Conservation (phyloP, 805 yeast species). For the Myxozyma geophila region DNA sequence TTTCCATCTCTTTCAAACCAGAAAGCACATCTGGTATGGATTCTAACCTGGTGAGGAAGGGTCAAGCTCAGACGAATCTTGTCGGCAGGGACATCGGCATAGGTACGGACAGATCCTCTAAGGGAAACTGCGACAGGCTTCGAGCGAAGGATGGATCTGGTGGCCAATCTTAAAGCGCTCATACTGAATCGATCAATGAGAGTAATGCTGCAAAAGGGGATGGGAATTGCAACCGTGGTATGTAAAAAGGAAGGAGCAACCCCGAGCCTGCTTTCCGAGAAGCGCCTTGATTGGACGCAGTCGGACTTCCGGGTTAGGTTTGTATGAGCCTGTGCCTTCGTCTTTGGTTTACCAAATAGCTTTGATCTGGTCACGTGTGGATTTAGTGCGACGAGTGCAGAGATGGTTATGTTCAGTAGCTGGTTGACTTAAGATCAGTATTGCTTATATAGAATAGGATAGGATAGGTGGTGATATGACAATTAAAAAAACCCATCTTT, state of each 20-base stretch:
- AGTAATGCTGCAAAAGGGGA: not conserved
- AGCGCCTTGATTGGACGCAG: constrained; percentile 20
- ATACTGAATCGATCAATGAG: constrained; percentile 12
- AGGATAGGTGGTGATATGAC: no score
- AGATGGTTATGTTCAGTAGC: no score
- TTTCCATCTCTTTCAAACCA: not conserved
- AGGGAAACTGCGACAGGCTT: constrained; percentile 18
- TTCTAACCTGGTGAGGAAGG: constrained; percentile 74
- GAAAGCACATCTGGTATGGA: not conserved
- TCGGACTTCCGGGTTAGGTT: constrained; percentile 1
- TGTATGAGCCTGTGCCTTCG: not conserved
- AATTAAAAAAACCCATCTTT: no score
- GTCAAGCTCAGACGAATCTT: constrained; percentile 86
- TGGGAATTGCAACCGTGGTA: not conserved
- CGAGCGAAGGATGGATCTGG: constrained; percentile 29
- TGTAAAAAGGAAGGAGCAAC: constrained; percentile 1
- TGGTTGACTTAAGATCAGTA: not conserved
- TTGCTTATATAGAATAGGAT: not conserved
- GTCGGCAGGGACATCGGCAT: constrained; percentile 85
- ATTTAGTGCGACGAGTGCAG: no score
- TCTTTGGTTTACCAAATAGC: constrained; percentile 5
- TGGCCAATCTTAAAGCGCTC: constrained; percentile 26
- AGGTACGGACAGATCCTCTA: constrained; percentile 55
- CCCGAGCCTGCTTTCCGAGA: constrained; percentile 19
- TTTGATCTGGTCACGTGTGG: not conserved